These are phyloP conservation scores for Crithidia mellificae DNA, from an alignment of 208 protist genomes.

Conservation along the genomic window DNA sequence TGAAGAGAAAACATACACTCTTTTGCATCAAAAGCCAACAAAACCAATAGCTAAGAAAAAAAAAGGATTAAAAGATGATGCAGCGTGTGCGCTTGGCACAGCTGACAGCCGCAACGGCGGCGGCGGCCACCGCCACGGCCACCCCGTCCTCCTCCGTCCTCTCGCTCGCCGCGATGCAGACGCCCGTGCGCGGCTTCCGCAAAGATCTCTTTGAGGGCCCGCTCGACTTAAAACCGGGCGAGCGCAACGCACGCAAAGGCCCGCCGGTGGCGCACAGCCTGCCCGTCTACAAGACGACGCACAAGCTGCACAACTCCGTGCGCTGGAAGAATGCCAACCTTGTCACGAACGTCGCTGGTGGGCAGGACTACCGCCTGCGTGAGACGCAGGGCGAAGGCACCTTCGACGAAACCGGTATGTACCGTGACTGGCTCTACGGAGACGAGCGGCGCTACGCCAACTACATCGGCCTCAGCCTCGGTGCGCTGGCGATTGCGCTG, in stretches of 20 bases:
- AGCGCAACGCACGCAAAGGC: constrained; percentile 71
- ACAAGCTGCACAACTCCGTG: constrained; percentile 81
- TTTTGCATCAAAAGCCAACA: no score
- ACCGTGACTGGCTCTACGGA: constrained; percentile 90
- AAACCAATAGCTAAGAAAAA: no score
- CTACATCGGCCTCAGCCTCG: constrained; percentile 71
- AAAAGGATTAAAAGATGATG: constrained; percentile 2
- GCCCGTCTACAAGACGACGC: constrained; percentile 85
- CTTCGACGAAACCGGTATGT: constrained; percentile 87
- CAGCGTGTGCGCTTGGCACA: constrained; percentile 13
- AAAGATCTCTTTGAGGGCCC: constrained; percentile 87
- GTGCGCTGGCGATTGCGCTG: constrained; percentile 50
- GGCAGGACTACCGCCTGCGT: constrained; percentile 81
- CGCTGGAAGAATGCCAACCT: constrained; percentile 89
- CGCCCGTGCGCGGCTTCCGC: constrained; percentile 51
- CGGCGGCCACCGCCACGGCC: neutral
- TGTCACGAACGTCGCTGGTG: constrained; percentile 78
- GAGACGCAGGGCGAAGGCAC: constrained; percentile 84
- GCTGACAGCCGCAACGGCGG: neutral
- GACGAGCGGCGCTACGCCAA: constrained; percentile 89
- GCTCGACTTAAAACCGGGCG: constrained; percentile 76
- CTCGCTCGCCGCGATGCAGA: constrained; percentile 10
- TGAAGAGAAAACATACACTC: no score
- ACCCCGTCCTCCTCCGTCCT: neutral
- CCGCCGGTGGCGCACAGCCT: constrained; percentile 85